These are phyloP conservation scores for Leptomonas pyrrhocoris DNA, from an alignment of 208 protist genomes.

Conservation along the genomic window DNA sequence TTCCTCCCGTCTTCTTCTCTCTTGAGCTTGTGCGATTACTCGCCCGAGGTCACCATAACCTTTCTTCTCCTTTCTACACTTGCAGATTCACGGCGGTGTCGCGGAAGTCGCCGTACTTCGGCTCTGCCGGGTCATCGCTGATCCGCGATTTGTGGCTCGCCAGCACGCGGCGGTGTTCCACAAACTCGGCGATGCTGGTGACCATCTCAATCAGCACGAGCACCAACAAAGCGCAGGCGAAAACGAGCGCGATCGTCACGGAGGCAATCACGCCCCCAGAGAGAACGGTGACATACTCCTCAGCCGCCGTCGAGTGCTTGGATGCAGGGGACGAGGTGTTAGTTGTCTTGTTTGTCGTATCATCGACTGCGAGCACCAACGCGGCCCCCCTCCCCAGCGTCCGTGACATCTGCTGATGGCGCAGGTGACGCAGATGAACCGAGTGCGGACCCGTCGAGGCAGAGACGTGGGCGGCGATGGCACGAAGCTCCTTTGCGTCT, in stretches of 20 bases:
- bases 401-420: too few relatives aligned
- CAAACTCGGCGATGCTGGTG: constrained; percentile 6
- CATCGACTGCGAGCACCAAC: too few relatives aligned
- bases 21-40: too few relatives aligned
- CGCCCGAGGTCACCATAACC: too few relatives aligned
- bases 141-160: neutral
- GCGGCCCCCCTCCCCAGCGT: neutral
- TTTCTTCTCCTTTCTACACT: neutral
- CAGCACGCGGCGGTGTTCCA: constrained; percentile 14
- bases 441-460: too few relatives aligned
- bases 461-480: neutral
- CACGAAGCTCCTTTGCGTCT: constrained; percentile 10
- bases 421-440: neutral
- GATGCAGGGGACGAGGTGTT: neutral
- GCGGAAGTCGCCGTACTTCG: constrained; percentile 15
- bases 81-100: constrained; percentile 12
- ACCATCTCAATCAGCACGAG: constrained; percentile 36
- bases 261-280: constrained; percentile 37
- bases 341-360: too few relatives aligned
- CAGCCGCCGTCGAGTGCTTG: neutral
- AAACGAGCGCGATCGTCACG: constrained; percentile 27
- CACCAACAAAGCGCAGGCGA: constrained; percentile 30
- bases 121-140: constrained; percentile 10
- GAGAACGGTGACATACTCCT: constrained; percentile 28
- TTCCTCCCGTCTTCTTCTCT: neutral